These are phyloP conservation scores for Quercus berberidifolia DNA, from an alignment of 306 rosid species.

Conservation along the genomic window DNA sequence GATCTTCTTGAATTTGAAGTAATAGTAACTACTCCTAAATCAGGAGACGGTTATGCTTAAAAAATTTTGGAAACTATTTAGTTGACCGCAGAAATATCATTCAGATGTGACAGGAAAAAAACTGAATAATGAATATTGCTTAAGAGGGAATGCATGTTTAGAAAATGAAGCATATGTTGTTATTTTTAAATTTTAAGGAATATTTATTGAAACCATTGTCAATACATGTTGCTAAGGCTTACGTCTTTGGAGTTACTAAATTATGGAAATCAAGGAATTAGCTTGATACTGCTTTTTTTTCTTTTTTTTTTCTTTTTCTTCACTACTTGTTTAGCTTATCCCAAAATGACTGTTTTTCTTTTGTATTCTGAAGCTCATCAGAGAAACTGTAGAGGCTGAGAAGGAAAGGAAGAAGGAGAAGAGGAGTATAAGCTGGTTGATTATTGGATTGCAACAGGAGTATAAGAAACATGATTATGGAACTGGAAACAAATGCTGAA, in stretches of 20 bases:
- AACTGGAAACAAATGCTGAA: not conserved
- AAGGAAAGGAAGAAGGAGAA: constrained; percentile 1
- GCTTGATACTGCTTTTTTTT: not conserved
- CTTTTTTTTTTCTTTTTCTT: too few species aligned
- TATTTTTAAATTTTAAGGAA: too few species aligned
- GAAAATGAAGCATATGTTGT: too few species aligned
- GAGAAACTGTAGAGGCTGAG: not conserved
- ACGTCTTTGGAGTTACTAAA: too few species aligned
- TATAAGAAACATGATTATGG: not conserved
- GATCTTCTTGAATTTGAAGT: not conserved
- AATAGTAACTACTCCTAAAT: not conserved
- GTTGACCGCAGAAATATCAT: too few species aligned
- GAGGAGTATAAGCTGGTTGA: not conserved
- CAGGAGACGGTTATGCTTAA: not conserved
- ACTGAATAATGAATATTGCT: too few species aligned
- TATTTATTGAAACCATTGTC: too few species aligned
- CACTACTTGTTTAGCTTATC: not conserved
- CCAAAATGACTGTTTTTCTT: not conserved
- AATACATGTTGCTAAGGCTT: too few species aligned
- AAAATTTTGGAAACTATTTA: too few species aligned
- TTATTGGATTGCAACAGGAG: not conserved
- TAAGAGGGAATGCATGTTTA: too few species aligned
- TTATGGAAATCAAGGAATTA: too few species aligned
- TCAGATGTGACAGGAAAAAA: fast-evolving
- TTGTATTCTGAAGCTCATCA: constrained; percentile 3